Percentiles rank a stretch among this genome's conserved stretches.
phyloP scores from a whole-genome alignment of 148 eudicot species.

The Vaccinium vitisidaea region DNA sequence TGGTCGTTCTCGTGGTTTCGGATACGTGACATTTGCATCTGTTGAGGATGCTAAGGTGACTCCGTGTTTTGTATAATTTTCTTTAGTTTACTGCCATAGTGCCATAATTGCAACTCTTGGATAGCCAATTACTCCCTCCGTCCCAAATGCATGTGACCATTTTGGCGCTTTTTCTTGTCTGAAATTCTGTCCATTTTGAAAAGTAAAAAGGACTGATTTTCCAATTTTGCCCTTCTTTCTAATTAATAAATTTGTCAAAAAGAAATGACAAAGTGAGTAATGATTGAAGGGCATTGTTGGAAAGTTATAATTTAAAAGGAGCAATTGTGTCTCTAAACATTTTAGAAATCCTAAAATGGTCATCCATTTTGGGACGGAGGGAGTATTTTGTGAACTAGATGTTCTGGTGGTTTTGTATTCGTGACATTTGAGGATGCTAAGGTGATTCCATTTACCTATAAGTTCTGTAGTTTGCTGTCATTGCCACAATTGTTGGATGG shows the following conservation, averaged over 20 bases:
- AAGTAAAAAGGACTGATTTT: too few relatives aligned
- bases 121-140: not conserved
- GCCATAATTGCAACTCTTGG: not conserved
- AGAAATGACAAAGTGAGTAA: too few relatives aligned
- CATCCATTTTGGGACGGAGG: too few relatives aligned
- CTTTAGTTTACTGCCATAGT: not conserved
- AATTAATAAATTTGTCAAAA: too few relatives aligned
- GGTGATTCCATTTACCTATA: slow-evolving; percentile 32
- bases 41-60: slow-evolving; percentile 88
- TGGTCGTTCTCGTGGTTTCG: slow-evolving; percentile 98
- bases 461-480: not conserved
- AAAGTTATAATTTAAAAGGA: too few relatives aligned
- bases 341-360: too few relatives aligned
- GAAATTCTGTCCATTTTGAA: too few relatives aligned
- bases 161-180: too few relatives aligned
- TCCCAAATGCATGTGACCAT: too few relatives aligned
- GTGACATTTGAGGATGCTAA: slow-evolving; percentile 95
- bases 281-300: too few relatives aligned
- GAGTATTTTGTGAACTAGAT: not conserved
- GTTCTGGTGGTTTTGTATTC: slow-evolving; percentile 93
- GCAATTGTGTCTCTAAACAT: too few relatives aligned
- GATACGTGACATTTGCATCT: slow-evolving; percentile 82
- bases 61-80: not conserved
- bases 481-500: not conserved
- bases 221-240: too few relatives aligned